phyloP scores from a whole-genome alignment of 1,139 yeast genomes.

The Suzukiozyma palmioleophila region DNA sequence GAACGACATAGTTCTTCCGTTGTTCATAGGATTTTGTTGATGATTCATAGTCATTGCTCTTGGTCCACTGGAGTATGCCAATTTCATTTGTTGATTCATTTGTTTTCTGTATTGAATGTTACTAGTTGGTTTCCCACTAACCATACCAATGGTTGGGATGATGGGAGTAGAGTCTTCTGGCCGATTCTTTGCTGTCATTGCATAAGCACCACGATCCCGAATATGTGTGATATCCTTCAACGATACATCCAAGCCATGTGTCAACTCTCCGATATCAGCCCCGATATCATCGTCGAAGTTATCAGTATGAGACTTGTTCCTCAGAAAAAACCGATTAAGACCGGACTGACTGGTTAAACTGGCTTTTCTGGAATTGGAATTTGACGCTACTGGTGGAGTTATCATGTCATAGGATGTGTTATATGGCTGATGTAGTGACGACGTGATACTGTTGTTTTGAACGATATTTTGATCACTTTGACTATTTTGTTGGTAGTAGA shows the following conservation, averaged over 20 bases:
- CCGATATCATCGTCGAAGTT: conserved; percentile 52
- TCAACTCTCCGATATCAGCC: conserved; percentile 39
- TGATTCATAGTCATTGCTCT: conserved; percentile 42
- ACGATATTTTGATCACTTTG: conserved; percentile 7
- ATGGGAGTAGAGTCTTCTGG: conserved; percentile 61
- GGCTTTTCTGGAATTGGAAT: conserved; percentile 27
- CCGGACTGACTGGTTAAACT: conserved; percentile 43
- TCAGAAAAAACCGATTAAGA: conserved; percentile 40
- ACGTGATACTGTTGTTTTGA: conserved; percentile 8
- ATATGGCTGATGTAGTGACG: not conserved
- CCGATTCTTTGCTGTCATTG: conserved; percentile 29
- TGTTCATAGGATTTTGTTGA: conserved; percentile 32
- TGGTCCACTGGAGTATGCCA: conserved; percentile 46
- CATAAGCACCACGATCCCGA: conserved; percentile 62
- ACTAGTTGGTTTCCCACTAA: conserved; percentile 20
- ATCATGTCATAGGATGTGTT: conserved; percentile 1
- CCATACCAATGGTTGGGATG: conserved; percentile 55
- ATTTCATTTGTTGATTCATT: conserved; percentile 63
- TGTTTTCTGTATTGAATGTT: conserved; percentile 65
- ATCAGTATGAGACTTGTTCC: conserved; percentile 30
- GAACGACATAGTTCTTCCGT: conserved; percentile 58
- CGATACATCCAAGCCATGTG: conserved; percentile 43
- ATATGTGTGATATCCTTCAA: conserved; percentile 61
- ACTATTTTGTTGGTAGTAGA: conserved; percentile 9
- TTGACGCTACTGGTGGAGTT: conserved; percentile 5